These are phyloP conservation scores for Barnettozyma salicaria DNA, from an alignment of 805 yeast species.

Conservation along the genomic window DNA sequence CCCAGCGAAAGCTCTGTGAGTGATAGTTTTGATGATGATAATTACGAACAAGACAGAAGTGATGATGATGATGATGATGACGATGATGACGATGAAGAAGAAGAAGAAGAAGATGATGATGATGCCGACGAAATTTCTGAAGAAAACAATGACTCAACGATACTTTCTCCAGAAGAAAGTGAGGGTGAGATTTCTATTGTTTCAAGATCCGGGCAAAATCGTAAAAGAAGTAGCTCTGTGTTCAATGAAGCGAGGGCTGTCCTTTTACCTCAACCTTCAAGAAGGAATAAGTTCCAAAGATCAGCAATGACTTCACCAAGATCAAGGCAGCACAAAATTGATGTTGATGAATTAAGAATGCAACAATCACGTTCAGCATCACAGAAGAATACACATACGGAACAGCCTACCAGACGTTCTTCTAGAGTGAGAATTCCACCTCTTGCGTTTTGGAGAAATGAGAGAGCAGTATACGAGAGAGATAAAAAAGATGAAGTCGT, in stretches of 20 bases:
- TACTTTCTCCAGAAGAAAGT: neutral
- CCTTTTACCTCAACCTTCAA: neutral
- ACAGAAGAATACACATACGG: neutral
- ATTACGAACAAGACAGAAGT: neutral
- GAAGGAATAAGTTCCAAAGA: conserved; percentile 8
- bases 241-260: no score
- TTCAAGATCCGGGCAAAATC: no score
- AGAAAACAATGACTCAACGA: neutral
- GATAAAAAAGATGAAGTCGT: conserved; percentile 33
- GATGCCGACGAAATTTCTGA: neutral
- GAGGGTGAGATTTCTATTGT: neutral
- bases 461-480: conserved; percentile 55
- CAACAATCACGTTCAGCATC: conserved; percentile 12
- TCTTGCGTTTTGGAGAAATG: conserved; percentile 81
- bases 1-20: conserved; percentile 6
- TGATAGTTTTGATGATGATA: conserved; percentile 4
- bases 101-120: conserved; percentile 5
- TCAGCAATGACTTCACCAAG: conserved; percentile 1
- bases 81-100: conserved; percentile 12
- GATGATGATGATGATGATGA: conserved; percentile 17
- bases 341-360: conserved; percentile 3
- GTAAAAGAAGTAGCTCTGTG: no score
- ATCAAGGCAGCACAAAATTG: conserved; percentile 7
- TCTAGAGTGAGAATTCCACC: conserved; percentile 63
- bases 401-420: conserved; percentile 50